A percentile compares a stretch with the other conserved stretches of the same genome.
Evolutionary conservation across 78 protist species (phyloP).

Genomic region (Planoprotostelium fungivorum): DNA sequence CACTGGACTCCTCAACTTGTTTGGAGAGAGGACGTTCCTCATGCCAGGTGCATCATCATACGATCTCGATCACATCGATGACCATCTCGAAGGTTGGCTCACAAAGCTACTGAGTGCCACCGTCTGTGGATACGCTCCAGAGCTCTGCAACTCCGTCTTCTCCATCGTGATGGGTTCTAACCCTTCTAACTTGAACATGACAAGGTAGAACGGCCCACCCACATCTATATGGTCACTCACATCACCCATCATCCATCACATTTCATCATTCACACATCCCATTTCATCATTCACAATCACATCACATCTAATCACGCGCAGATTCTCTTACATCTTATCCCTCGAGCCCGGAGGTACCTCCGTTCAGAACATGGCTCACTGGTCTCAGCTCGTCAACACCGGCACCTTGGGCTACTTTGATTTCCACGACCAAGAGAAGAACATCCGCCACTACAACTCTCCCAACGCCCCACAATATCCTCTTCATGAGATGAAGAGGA

Average conservation of each 20-base stretch:
- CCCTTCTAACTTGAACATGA: neutral
- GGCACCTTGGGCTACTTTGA: slow-evolving; percentile 35
- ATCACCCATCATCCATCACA: too few species aligned
- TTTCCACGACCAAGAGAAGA: slow-evolving; percentile 19
- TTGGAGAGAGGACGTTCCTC: slow-evolving; percentile 55
- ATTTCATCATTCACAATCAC: too few species aligned
- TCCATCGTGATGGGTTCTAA: neutral
- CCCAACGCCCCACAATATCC: slow-evolving; percentile 33
- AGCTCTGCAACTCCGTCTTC: neutral
- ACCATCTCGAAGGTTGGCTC: neutral
- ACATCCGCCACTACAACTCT: slow-evolving; percentile 27
- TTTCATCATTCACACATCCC: too few species aligned
- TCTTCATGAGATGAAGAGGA: slow-evolving; percentile 9
- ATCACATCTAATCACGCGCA: too few species aligned
- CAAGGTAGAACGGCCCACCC: neutral
- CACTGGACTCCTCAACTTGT: slow-evolving; percentile 22
- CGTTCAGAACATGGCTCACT: slow-evolving; percentile 56
- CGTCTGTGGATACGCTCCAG: neutral
- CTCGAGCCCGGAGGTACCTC: slow-evolving; percentile 68
- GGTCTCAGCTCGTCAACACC: slow-evolving; percentile 41
- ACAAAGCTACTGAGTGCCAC: neutral
- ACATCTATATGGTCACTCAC: neutral
- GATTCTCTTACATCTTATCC: slow-evolving; percentile 6
- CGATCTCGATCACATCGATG: neutral
- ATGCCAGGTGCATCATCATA: slow-evolving; percentile 26